These are phyloP conservation scores for Backusella australiensis DNA, from an alignment of 192 early-diverging fungal species.

Conservation along the genomic window DNA sequence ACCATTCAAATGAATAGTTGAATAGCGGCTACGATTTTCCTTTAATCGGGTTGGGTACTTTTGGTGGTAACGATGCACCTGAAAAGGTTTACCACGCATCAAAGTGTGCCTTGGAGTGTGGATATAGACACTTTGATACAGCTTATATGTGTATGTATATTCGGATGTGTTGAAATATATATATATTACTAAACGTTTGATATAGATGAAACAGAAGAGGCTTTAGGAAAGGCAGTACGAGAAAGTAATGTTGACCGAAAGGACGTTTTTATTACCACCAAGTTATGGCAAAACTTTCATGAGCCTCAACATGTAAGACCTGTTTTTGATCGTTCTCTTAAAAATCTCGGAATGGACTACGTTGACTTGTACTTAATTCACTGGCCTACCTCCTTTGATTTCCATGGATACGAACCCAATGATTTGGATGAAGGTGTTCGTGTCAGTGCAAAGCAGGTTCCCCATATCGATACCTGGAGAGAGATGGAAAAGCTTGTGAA, in stretches of 20 bases:
- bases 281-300: conserved; percentile 47
- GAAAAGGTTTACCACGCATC: conserved; percentile 23
- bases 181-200: neutral
- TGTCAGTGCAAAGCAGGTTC: conserved; percentile 36
- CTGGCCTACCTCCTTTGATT: conserved; percentile 70
- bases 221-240: conserved; percentile 62
- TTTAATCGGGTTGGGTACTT: conserved; percentile 19
- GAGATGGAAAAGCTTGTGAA: conserved; percentile 73
- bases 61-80: conserved; percentile 25
- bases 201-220: conserved; percentile 61
- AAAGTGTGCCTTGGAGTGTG: conserved; percentile 35
- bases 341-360: conserved; percentile 71
- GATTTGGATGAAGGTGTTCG: conserved; percentile 19
- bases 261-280: conserved; percentile 66
- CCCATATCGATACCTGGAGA: conserved; percentile 62
- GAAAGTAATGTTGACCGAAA: conserved; percentile 52
- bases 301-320: conserved; percentile 58
- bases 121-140: conserved; percentile 67
- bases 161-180: neutral
- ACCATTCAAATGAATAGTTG: neutral
- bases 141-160: conserved; percentile 30
- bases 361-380: conserved; percentile 85
- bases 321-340: conserved; percentile 66
- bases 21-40: conserved; percentile 27
- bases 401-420: conserved; percentile 23